Evolutionary conservation across 805 yeast genomes (phyloP).

Genomic region (Clavispora fructus): DNA sequence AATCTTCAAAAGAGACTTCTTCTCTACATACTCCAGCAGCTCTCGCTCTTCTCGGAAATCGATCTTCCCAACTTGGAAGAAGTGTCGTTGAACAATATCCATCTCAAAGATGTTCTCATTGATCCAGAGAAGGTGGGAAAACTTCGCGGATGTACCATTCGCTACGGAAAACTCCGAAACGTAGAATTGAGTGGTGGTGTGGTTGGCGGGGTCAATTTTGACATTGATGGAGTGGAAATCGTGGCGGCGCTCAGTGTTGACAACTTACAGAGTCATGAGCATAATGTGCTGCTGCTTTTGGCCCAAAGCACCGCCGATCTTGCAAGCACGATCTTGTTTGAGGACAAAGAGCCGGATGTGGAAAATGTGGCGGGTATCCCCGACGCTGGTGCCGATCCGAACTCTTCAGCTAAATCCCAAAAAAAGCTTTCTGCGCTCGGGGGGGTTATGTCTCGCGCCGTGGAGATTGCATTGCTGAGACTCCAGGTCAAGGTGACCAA

Average conservation of each 20-base stretch:
- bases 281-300: slow-evolving; percentile 44
- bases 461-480: slow-evolving; percentile 62
- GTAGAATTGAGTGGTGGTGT: slow-evolving; percentile 58
- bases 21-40: slow-evolving; percentile 73
- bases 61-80: slow-evolving; percentile 74
- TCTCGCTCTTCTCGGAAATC: slow-evolving; percentile 74
- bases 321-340: slow-evolving; percentile 53
- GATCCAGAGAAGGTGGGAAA: slow-evolving; percentile 64
- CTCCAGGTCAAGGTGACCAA: slow-evolving; percentile 47
- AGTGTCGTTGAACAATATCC: slow-evolving; percentile 59
- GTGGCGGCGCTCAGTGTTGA: slow-evolving; percentile 35
- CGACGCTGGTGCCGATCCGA: background rate
- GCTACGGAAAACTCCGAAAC: slow-evolving; percentile 55
- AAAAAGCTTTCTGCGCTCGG: slow-evolving; percentile 39
- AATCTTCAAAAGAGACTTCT: slow-evolving; percentile 78
- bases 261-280: slow-evolving; percentile 20
- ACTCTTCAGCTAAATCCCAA: slow-evolving; percentile 17
- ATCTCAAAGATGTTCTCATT: slow-evolving; percentile 54
- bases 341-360: background rate
- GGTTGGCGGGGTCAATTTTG: slow-evolving; percentile 64
- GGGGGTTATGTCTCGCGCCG: slow-evolving; percentile 56
- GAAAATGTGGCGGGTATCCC: background rate
- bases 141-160: slow-evolving; percentile 57
- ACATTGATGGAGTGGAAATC: slow-evolving; percentile 48
- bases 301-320: slow-evolving; percentile 73